Evolutionary conservation across 805 yeast species (phyloP).

Genomic region (Yarrowia yakushimensis): DNA sequence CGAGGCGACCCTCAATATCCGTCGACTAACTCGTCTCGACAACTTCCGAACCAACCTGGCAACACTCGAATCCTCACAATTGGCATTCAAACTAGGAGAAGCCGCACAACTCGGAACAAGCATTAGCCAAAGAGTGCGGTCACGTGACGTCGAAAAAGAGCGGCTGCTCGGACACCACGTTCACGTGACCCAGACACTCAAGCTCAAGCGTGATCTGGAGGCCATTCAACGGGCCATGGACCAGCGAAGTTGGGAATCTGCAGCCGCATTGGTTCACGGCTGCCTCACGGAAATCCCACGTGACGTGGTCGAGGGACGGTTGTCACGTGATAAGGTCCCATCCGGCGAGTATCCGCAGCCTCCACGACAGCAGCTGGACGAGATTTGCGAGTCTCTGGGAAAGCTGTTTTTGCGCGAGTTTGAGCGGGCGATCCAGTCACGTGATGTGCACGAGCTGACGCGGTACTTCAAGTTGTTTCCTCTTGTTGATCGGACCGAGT

Average conservation of each 20-base stretch:
- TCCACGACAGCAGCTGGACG: conserved; percentile 55
- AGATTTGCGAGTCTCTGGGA: conserved; percentile 60
- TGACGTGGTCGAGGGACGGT: conserved; percentile 55
- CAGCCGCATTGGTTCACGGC: conserved; percentile 62
- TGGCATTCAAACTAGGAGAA: conserved; percentile 51
- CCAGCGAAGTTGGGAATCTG: conserved; percentile 67
- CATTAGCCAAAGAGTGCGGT: conserved; percentile 65
- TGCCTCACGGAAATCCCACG: conserved; percentile 52
- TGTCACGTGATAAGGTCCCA: conserved; percentile 80
- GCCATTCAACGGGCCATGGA: conserved; percentile 68
- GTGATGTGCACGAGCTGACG: conserved; percentile 68
- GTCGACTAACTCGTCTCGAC: conserved; percentile 33
- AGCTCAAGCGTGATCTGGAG: conserved; percentile 61
- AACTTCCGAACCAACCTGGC: conserved; percentile 35
- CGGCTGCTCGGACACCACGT: conserved; percentile 59
- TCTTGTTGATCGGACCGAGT: conserved; percentile 62
- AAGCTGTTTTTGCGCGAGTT: conserved; percentile 59
- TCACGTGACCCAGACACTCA: conserved; percentile 63
- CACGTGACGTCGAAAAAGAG: conserved; percentile 65
- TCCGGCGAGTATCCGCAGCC: conserved; percentile 78
- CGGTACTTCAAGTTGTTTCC: conserved; percentile 85
- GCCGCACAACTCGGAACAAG: conserved; percentile 64
- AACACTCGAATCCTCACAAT: conserved; percentile 45
- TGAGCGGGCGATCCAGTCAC: conserved; percentile 60
- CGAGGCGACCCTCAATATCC: not conserved